A percentile compares a stretch with the other conserved stretches of the same genome.
Evolutionary conservation across 306 rosid genomes (phyloP).

Genomic region (Quercus rubra): DNA sequence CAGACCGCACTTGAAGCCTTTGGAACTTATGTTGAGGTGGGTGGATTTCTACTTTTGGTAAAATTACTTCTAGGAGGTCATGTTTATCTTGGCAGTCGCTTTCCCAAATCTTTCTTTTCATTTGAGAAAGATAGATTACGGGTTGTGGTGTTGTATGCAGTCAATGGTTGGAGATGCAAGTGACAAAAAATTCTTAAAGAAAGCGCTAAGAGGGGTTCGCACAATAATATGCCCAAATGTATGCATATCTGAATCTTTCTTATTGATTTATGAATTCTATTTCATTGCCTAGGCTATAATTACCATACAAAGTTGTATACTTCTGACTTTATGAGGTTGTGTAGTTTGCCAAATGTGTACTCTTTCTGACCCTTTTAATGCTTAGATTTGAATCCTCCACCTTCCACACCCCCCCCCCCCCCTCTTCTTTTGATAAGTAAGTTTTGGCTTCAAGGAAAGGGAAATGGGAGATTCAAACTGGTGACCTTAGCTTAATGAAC

Average conservation of each 20-base stretch:
- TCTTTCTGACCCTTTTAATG: background rate
- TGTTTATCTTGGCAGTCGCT: background rate
- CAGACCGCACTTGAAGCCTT: constrained; percentile 87
- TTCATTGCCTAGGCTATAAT: background rate
- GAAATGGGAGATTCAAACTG: no score
- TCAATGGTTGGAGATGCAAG: constrained; percentile 65
- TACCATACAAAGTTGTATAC: no score
- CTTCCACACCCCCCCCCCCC: background rate
- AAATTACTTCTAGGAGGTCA: background rate
- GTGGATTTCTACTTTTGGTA: constrained; percentile 16
- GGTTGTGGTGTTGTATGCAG: constrained; percentile 35
- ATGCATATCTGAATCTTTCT: constrained; percentile 24
- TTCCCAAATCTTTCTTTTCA: background rate
- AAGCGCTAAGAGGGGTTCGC: constrained; percentile 75
- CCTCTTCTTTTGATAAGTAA: no score
- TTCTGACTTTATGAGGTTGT: background rate
- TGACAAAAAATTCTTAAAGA: constrained; percentile 63
- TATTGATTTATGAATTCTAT: background rate
- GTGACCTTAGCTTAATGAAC: no score
- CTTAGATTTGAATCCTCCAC: background rate
- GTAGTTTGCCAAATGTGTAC: background rate
- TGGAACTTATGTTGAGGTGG: constrained; percentile 91
- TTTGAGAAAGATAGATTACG: constrained; percentile 20
- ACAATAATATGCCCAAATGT: constrained; percentile 88
- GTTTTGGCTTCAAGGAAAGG: no score